These are phyloP conservation scores for Urtica urens DNA, from an alignment of 306 rosid species.

Conservation along the genomic window DNA sequence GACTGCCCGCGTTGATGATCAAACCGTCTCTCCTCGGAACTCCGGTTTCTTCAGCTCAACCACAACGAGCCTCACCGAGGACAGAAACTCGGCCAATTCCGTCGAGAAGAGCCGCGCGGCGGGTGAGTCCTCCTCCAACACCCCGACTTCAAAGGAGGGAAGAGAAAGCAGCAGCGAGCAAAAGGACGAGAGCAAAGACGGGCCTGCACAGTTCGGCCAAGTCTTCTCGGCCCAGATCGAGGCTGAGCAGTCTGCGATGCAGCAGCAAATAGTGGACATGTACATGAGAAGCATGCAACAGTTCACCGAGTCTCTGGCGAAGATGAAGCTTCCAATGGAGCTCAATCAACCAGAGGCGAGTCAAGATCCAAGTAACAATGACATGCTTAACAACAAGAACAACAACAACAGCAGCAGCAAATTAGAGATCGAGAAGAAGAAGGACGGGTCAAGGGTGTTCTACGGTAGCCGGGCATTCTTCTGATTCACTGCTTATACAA, in stretches of 20 bases:
- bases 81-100: conserved; percentile 51
- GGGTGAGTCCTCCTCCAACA: conserved; percentile 34
- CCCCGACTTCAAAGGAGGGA: conserved; percentile 58
- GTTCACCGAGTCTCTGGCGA: conserved; percentile 71
- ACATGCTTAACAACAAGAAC: conserved; percentile 37
- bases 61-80: conserved; percentile 58
- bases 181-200: too few species aligned
- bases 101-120: conserved; percentile 34
- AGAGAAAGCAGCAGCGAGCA: conserved; percentile 16
- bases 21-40: conserved; percentile 51
- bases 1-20: conserved; percentile 31
- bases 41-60: conserved; percentile 57
- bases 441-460: conserved; percentile 73
- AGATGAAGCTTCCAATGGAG: conserved; percentile 88
- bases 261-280: conserved; percentile 83
- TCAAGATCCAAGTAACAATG: conserved; percentile 33
- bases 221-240: conserved; percentile 56
- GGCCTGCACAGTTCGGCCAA: too few species aligned
- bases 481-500: conserved; percentile 16
- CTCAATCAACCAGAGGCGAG: conserved; percentile 36
- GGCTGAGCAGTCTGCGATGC: conserved; percentile 75
- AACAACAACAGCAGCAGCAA: conserved; percentile 27
- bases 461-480: conserved; percentile 85
- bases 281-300: conserved; percentile 90
- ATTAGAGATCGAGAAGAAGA: conserved; percentile 43